A percentile compares a stretch with the other conserved stretches of the same genome.
These are phyloP conservation scores for Arthroderma uncinatum DNA, from an alignment of 2,329 filamentous ascomycete species.

Conservation along the genomic window DNA sequence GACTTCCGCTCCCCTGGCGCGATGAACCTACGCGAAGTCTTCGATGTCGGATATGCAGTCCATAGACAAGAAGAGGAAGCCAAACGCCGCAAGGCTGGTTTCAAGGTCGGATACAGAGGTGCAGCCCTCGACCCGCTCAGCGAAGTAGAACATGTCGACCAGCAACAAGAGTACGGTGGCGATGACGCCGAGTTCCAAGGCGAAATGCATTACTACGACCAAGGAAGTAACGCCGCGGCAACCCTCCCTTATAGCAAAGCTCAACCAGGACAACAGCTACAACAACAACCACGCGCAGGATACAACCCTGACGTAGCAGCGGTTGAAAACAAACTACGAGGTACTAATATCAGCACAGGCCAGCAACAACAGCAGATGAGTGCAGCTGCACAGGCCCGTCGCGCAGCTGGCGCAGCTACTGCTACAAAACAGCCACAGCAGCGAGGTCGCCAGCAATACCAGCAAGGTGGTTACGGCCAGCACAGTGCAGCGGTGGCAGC, in stretches of 20 bases:
- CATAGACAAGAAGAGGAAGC: slow-evolving; percentile 93
- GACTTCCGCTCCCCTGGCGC: slow-evolving; percentile 94
- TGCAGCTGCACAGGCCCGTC: slow-evolving; percentile 51
- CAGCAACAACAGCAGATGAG: slow-evolving; percentile 28
- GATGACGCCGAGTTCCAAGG: slow-evolving; percentile 37
- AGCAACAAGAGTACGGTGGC: slow-evolving; percentile 45
- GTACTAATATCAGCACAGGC: slow-evolving; percentile 57
- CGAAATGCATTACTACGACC: slow-evolving; percentile 39
- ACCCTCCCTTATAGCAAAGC: slow-evolving; percentile 32
- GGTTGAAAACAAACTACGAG: slow-evolving; percentile 78
- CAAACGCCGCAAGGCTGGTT: slow-evolving; percentile 70
- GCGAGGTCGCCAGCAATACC: slow-evolving; percentile 38
- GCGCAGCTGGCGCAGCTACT: slow-evolving; percentile 36
- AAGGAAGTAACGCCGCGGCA: slow-evolving; percentile 24
- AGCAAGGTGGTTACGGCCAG: slow-evolving; percentile 66
- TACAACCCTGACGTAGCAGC: slow-evolving; percentile 53
- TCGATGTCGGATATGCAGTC: slow-evolving; percentile 96
- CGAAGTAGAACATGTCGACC: slow-evolving; percentile 50
- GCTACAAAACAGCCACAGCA: slow-evolving; percentile 35
- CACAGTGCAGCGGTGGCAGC: slow-evolving; percentile 75
- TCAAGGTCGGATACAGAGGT: slow-evolving; percentile 57
- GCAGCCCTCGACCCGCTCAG: slow-evolving; percentile 54
- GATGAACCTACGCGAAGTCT: slow-evolving; percentile 91
- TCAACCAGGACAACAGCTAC: slow-evolving; percentile 12
- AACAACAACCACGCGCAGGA: slow-evolving; percentile 55